Evolutionary conservation across 2,329 filamentous ascomycete genomes (phyloP).

Genomic region (Ophiocordyceps camponoti-saundersi): DNA sequence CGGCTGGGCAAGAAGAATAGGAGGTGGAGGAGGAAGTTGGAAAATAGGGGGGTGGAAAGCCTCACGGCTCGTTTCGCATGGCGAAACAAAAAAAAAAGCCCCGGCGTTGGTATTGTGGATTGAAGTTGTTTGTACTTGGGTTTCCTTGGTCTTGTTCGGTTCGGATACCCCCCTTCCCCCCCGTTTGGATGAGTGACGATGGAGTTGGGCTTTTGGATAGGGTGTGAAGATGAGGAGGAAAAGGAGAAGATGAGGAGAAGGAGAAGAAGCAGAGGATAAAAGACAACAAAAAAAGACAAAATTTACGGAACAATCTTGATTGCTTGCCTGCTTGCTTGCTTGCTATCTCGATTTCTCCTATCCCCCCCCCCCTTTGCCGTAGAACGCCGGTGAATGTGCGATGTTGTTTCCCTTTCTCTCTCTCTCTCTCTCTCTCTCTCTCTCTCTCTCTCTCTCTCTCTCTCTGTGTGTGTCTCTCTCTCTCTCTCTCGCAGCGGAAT

Average conservation of each 20-base stretch:
- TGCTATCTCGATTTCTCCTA: not conserved
- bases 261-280: too few species aligned
- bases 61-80: constrained; percentile 10
- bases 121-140: not conserved
- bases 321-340: not conserved
- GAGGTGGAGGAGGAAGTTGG: too few species aligned
- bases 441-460: too few species aligned
- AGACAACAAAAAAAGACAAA: not conserved
- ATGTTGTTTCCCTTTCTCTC: too few species aligned
- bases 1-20: constrained; percentile 11
- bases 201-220: too few species aligned
- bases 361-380: not conserved
- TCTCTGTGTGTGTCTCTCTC: too few species aligned
- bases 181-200: too few species aligned
- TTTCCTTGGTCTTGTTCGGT: not conserved
- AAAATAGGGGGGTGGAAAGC: constrained; percentile 3
- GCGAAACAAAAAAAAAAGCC: too few species aligned
- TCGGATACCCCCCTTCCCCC: not conserved
- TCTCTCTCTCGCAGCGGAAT: too few species aligned
- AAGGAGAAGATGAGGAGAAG: too few species aligned
- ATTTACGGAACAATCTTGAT: not conserved
- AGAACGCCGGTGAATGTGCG: not conserved
- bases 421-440: too few species aligned
- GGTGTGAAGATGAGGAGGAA: too few species aligned
- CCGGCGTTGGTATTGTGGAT: not conserved